These are phyloP conservation scores for Stephanodiscus minutulus DNA, from an alignment of 108 stramenopile genomes.

Conservation along the genomic window DNA sequence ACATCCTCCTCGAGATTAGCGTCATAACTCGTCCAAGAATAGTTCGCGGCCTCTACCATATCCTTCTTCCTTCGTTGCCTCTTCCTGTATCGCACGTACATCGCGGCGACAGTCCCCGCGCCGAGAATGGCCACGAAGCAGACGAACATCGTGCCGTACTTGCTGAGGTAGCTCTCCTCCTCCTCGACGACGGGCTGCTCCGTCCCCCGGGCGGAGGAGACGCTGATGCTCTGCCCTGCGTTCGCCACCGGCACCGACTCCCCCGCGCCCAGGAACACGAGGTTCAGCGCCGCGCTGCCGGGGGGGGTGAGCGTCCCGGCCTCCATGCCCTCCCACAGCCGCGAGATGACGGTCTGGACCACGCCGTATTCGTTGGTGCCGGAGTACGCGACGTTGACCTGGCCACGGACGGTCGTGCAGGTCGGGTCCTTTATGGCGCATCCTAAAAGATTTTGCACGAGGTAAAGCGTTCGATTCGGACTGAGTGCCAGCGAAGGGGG, in stretches of 20 bases:
- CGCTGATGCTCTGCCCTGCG: slow-evolving; percentile 3
- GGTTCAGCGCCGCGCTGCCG: slow-evolving; percentile 19
- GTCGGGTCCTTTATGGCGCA: slow-evolving; percentile 19
- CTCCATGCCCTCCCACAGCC: slow-evolving; percentile 24
- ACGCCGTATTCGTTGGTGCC: slow-evolving; percentile 44
- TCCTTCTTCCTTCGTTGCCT: neutral
- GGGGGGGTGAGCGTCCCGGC: slow-evolving; percentile 21
- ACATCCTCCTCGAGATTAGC: neutral
- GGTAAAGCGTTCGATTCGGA: neutral
- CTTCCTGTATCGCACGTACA: slow-evolving; percentile 17
- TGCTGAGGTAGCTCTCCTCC: slow-evolving; percentile 20
- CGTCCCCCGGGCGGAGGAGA: slow-evolving; percentile 25
- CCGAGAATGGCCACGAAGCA: slow-evolving; percentile 30
- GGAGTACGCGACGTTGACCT: slow-evolving; percentile 33
- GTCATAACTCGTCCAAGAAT: neutral
- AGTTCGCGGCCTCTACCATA: neutral
- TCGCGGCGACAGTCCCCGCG: slow-evolving; percentile 23
- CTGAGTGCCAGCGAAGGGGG: neutral
- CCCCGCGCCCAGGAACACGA: slow-evolving; percentile 17
- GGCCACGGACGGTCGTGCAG: slow-evolving; percentile 35
- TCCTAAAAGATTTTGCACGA: slow-evolving; percentile 6
- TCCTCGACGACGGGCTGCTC: slow-evolving; percentile 11
- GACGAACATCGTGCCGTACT: slow-evolving; percentile 39
- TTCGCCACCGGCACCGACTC: slow-evolving; percentile 1
- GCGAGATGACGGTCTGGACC: slow-evolving; percentile 8